Base-by-base conservation (phyloP, 108 stramenopile genomes). In the Nitzschia inconspicua region DNA sequence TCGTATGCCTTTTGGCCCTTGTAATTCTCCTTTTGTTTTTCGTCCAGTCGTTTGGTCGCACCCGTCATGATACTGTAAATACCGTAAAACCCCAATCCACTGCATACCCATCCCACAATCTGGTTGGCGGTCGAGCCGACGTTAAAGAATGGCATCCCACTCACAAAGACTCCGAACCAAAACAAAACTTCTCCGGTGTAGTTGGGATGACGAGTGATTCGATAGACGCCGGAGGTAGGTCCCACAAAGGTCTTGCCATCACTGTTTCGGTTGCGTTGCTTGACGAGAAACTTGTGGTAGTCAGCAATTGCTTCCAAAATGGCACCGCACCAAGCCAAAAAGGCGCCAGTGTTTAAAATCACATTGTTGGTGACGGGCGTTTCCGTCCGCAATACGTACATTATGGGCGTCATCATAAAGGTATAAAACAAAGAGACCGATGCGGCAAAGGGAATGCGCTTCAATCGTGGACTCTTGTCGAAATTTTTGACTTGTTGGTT, bases 171-270 rank as follows among this genome's bases (percentile, higher is more conserved):
- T 8, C 88, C 88, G 9, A 76, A 29, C 88, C 88, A 89, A 74
- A 79, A 83, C 30, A 85, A 39, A 1, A 86, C 71, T 58, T 89
- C 88, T 0, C 80, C 88, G 18, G 77, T 51, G 41, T 85, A 89
- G 32, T 89, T 89, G 27, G 88, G 88, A 68, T 89, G 88, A 6
- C 88, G 72, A 25, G 62, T 73, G 2, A 82, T 31, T n/a, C 52
- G 43, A 65, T 84, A 88, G 1, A 43, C 42, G 9, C 70, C 42
- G 7, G 43, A 52, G 16, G 68, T 51, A 1, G 74, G 74, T 47
- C 74, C 74, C 8, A 14, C 24, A 56, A 75, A 75, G 2, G 3
- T 31, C 9, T 41, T 13, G 30, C 23, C 60, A 0, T 55, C 53
- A 27, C 58, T 54, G 23, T 48, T 41, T 6, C 41, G 23, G 0